Percentiles rank a stretch among this genome's conserved stretches.
phyloP scores from a whole-genome alignment of 2,329 filamentous ascomycete genomes.

The Fusarium coicis region DNA sequence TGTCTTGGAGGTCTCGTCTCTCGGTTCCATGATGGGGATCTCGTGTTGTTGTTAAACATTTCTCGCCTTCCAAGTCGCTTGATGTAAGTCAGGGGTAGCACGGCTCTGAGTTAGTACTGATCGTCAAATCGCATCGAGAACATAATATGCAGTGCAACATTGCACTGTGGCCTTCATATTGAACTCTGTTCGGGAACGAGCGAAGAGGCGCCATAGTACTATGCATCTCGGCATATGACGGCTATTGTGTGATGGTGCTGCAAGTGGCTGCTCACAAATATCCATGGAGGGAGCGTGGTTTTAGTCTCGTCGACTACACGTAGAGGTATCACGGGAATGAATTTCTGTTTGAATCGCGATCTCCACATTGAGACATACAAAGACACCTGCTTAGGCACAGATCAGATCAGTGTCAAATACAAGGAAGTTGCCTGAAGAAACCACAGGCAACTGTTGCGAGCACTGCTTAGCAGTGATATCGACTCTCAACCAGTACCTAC shows the following conservation, averaged over 20 bases:
- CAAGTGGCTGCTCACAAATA: constrained; percentile 1
- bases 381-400: not conserved
- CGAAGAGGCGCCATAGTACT: constrained; percentile 8
- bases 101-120: not conserved
- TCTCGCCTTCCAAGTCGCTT: not conserved
- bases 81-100: constrained; percentile 6
- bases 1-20: not conserved
- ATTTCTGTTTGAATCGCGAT: not conserved
- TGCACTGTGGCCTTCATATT: not conserved
- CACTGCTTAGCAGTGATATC: constrained; percentile 10
- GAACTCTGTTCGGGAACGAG: not conserved
- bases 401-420: not conserved
- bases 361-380: not conserved
- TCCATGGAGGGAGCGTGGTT: not conserved
- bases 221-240: constrained; percentile 31
- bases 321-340: not conserved
- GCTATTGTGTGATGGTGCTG: constrained; percentile 24
- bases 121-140: constrained; percentile 28
- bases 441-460: not conserved
- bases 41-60: not conserved
- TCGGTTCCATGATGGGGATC: not conserved
- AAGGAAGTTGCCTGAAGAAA: not conserved
- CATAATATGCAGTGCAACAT: constrained; percentile 37
- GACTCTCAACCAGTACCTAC: not conserved
- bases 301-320: not conserved